phyloP scores from a whole-genome alignment of 2,329 filamentous ascomycete genomes.

The Fusarium sp. region DNA sequence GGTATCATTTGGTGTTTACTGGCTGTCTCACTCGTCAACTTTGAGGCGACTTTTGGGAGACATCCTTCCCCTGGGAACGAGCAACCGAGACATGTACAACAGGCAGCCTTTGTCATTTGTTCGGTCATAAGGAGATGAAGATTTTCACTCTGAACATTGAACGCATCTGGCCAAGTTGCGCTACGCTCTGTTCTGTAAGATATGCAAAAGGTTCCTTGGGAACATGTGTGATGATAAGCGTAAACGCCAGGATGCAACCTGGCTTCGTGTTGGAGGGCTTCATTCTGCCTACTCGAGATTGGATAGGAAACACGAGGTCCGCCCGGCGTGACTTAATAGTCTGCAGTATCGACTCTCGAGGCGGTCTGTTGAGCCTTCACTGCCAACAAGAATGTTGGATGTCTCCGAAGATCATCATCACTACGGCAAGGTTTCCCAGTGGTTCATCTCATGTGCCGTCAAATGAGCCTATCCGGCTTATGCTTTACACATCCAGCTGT shows the following conservation, averaged over 20 bases:
- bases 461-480: conserved; percentile 10
- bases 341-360: neutral
- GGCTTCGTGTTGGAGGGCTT: conserved; percentile 18
- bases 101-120: neutral
- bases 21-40: conserved; percentile 4
- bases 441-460: neutral
- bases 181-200: conserved; percentile 3
- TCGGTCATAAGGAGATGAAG: conserved; percentile 20
- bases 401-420: conserved; percentile 7
- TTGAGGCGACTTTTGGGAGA: neutral
- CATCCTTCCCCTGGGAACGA: neutral
- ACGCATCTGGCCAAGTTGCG: neutral
- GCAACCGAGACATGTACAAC: conserved; percentile 1
- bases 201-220: conserved; percentile 12
- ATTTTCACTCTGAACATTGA: neutral
- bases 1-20: neutral
- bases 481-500: conserved; percentile 23
- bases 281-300: conserved; percentile 32
- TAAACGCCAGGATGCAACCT: neutral
- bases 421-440: conserved; percentile 4
- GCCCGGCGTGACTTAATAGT: neutral
- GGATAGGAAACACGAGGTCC: conserved; percentile 14
- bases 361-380: conserved; percentile 20
- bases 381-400: neutral
- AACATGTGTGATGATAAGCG: conserved; percentile 8